Evolutionary conservation across 352 stramenopile species (phyloP).

Genomic region (Pythium periplocum): DNA sequence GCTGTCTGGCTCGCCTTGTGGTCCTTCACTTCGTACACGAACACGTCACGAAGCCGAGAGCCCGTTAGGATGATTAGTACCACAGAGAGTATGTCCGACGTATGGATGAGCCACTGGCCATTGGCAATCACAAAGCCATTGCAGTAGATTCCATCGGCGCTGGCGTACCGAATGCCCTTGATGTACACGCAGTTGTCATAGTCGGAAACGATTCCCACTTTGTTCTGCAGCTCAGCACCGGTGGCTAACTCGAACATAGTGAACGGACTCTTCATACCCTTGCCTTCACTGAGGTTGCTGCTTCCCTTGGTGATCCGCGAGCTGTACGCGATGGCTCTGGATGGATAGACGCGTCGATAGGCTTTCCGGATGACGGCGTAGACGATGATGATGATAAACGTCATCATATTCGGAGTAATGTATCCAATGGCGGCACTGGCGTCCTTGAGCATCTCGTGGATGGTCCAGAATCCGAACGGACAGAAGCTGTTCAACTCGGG

Average conservation of each 20-base stretch:
- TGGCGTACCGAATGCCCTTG: constrained; percentile 22
- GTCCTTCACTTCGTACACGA: constrained; percentile 28
- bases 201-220: constrained; percentile 19
- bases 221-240: constrained; percentile 2
- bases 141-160: constrained; percentile 41
- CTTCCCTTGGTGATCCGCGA: background rate
- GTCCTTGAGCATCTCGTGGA: background rate
- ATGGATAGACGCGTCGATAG: constrained; percentile 9
- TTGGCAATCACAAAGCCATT: constrained; percentile 49
- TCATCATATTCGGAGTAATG: constrained; percentile 10
- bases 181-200: constrained; percentile 37
- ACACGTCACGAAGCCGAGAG: constrained; percentile 33
- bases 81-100: constrained; percentile 27
- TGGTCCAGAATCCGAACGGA: constrained; percentile 19
- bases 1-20: too few species aligned
- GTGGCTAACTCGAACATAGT: constrained; percentile 11
- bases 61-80: constrained; percentile 37
- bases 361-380: constrained; percentile 24
- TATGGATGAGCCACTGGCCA: constrained; percentile 36
- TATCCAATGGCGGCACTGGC: background rate
- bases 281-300: background rate
- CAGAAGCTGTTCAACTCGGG: constrained; percentile 15
- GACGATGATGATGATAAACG: constrained; percentile 10
- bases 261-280: constrained; percentile 1
- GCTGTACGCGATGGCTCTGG: background rate